Conservation (phyloP, 2,329 filamentous ascomycete species). For the Phaeosphaeriaceae sp. region DNA sequence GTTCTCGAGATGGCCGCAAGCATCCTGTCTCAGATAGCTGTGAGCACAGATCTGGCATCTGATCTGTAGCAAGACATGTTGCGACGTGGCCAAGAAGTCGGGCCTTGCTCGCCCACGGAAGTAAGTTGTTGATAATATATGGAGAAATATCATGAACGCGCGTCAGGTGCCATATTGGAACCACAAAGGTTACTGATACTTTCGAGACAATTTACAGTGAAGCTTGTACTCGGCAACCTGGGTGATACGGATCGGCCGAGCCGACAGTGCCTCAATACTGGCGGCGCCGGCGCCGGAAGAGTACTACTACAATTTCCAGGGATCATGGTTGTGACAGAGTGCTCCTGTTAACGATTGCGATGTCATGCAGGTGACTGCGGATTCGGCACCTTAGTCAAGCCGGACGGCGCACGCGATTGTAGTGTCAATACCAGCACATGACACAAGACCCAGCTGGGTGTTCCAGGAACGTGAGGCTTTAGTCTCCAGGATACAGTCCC, state of each 20-base stretch:
- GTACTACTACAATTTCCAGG: neutral
- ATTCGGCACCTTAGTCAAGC: neutral
- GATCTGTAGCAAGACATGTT: neutral
- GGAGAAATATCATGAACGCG: neutral
- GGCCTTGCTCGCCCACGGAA: neutral
- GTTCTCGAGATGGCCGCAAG: neutral
- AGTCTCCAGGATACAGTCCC: neutral
- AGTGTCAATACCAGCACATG: neutral
- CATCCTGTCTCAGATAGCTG: neutral
- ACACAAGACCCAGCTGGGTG: conserved; percentile 7
- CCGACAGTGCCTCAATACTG: neutral
- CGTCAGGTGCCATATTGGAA: neutral
- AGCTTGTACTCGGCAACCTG: neutral
- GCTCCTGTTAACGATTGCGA: neutral
- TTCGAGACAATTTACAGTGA: neutral
- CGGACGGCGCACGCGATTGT: conserved; percentile 1
- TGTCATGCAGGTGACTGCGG: neutral
- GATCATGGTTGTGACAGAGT: neutral
- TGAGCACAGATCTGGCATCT: neutral
- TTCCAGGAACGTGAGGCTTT: neutral
- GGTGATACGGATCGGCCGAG: neutral
- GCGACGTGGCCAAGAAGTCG: neutral
- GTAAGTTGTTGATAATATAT: neutral
- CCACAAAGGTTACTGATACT: neutral
- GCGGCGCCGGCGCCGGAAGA: neutral